Evolutionary conservation across 2,329 filamentous ascomycete genomes (phyloP).

Genomic region (Gaeumannomyces tritici): DNA sequence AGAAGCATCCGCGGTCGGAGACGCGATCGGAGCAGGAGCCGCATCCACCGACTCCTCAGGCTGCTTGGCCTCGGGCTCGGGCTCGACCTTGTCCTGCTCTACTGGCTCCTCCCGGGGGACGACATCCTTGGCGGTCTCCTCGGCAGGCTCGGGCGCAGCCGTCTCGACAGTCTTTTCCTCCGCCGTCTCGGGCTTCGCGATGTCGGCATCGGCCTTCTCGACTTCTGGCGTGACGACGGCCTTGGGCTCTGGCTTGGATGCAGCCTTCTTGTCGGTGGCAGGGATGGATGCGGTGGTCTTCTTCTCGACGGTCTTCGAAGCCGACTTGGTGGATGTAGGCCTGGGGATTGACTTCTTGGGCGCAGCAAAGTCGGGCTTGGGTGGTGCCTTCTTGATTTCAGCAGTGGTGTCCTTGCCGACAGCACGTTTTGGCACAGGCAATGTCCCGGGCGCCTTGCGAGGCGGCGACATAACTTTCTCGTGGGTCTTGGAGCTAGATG

Average conservation of each 20-base stretch:
- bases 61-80: neutral
- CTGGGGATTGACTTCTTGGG: constrained; percentile 8
- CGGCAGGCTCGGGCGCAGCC: neutral
- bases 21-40: neutral
- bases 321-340: constrained; percentile 1
- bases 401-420: neutral
- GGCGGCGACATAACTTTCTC: constrained; percentile 51
- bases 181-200: neutral
- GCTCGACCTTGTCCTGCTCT: neutral
- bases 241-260: constrained; percentile 15
- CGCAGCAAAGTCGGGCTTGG: constrained; percentile 5
- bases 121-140: neutral
- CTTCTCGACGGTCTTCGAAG: constrained; percentile 2
- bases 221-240: constrained; percentile 18
- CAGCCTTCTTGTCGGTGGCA: constrained; percentile 13
- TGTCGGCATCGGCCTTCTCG: constrained; percentile 5
- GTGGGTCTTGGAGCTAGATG: constrained; percentile 56
- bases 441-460: constrained; percentile 20
- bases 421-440: constrained; percentile 2
- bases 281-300: constrained; percentile 15
- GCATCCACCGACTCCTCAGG: neutral
- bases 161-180: neutral
- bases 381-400: constrained; percentile 12
- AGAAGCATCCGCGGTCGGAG: neutral
- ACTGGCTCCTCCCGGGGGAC: neutral